Evolutionary conservation across 768 basidiomycete genomes (phyloP).

Genomic region (Lanmaoa pseudosensibilis): DNA sequence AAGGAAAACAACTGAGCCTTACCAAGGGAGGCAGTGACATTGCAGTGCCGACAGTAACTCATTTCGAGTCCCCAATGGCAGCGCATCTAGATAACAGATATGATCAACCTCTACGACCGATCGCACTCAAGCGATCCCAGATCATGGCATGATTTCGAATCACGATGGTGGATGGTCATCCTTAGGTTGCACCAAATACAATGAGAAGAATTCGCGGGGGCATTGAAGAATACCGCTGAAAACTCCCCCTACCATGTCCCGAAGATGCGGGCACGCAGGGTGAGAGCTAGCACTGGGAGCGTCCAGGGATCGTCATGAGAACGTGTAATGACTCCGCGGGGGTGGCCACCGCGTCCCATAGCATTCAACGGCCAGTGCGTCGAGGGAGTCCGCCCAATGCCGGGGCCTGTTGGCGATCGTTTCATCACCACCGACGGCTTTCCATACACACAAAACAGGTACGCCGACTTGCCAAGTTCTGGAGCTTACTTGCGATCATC

Average conservation of each 20-base stretch:
- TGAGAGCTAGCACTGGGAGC: background rate
- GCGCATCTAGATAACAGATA: constrained; percentile 13
- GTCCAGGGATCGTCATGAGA: background rate
- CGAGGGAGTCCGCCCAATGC: background rate
- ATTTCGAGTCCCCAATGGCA: background rate
- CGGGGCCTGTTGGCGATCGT: background rate
- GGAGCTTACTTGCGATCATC: constrained; percentile 13
- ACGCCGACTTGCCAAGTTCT: background rate
- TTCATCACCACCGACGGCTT: background rate
- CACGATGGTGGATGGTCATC: background rate
- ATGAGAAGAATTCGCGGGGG: background rate
- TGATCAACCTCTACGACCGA: background rate
- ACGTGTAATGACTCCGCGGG: background rate
- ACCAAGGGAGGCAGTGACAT: constrained; percentile 6
- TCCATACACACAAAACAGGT: background rate
- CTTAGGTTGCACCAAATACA: background rate
- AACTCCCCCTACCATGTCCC: background rate
- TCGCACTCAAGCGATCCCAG: background rate
- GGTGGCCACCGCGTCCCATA: background rate
- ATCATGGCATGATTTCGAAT: background rate
- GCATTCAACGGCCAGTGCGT: background rate
- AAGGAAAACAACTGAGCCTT: constrained; percentile 6
- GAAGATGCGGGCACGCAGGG: background rate
- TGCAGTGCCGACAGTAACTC: constrained; percentile 3
- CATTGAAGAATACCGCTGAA: background rate